Evolutionary conservation across 106 monocot genomes (phyloP).

Genomic region (Platanthera zijinensis): DNA sequence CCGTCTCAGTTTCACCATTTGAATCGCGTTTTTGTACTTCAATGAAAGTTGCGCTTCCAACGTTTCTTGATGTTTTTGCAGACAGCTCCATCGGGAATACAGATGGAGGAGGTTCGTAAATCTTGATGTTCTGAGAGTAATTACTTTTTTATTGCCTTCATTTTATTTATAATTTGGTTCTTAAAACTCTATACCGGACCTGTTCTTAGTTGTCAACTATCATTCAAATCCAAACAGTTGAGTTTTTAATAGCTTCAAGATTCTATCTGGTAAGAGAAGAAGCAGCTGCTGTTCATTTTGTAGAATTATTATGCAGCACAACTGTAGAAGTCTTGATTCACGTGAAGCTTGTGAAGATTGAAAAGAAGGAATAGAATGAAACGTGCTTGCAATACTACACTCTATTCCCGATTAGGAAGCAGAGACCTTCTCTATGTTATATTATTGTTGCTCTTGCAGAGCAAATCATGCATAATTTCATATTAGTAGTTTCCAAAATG

Average conservation of each 20-base stretch:
- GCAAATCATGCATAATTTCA: no score
- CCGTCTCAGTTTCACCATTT: not conserved
- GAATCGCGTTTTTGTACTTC: not conserved
- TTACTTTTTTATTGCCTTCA: not conserved
- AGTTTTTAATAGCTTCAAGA: not conserved
- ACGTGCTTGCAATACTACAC: not conserved
- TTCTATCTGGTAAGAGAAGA: not conserved
- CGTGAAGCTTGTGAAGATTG: not conserved
- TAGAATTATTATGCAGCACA: not conserved
- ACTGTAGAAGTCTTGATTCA: not conserved
- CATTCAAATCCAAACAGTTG: not conserved
- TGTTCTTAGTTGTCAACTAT: not conserved
- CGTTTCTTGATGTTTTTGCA: constrained; percentile 17
- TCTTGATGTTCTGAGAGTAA: not conserved
- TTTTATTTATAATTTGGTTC: not conserved
- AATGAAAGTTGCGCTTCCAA: not conserved
- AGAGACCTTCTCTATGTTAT: not conserved
- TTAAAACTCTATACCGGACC: not conserved
- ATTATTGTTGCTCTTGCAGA: no score
- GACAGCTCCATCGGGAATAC: constrained; percentile 67
- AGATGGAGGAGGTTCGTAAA: constrained; percentile 60
- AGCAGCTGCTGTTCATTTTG: not conserved
- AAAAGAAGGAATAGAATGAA: not conserved
- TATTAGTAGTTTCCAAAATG: no score
- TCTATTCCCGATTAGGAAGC: not conserved